Base-by-base conservation (phyloP, 352 stramenopile genomes). In the Phytophthora kernoviae region DNA sequence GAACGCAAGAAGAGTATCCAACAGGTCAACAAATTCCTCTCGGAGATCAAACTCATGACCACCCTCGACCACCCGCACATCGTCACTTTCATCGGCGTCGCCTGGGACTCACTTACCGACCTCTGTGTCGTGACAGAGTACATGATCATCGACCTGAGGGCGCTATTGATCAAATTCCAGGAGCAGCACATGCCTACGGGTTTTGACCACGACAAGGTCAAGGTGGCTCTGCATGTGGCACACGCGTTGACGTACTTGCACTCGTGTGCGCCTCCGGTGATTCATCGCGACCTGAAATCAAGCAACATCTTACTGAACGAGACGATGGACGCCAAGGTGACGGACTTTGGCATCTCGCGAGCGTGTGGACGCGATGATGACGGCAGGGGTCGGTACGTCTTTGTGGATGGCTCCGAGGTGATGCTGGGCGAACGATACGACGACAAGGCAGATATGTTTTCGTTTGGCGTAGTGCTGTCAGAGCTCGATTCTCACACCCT, bases 181-280 rank as follows among this genome's bases (percentile, higher is more conserved):
- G 50, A 47, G 21, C 40, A 36, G 18, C 43, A 21, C 5, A 54
- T 47, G 0, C 45, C 57, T 12, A 43, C 58, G 49, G 12, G 9
- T 12, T 49, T 41, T 30, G 61, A 70, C 22, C 39, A 21, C 15
- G 45, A 58, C 26, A 72, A 68, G 36, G 18, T 48, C 6, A 30
- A 46, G 22, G 52, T 64, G 33, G 44, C 54, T 18, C n/a, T 58
- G 33, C 43, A 50, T 15, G 52, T 70, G 30, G 47, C 55, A 4
- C 42, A 56, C 7, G 61, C 39, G n/a, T 30, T 75, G 27, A 48
- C 36, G 24, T 76, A 67, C 42, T 39, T 76, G n/a, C 67, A 76
- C 42, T 57, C 45, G 12, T 55, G 67, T 4, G 20, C 36, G 1
- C 45, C 59, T 21, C 7, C 32, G 0, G 20, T 47, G 18, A 27